A percentile compares a stretch with the other conserved stretches of the same genome.
Conservation (phyloP, 2,329 filamentous ascomycete species). For the Stagonosporopsis cucurbitacearum region DNA sequence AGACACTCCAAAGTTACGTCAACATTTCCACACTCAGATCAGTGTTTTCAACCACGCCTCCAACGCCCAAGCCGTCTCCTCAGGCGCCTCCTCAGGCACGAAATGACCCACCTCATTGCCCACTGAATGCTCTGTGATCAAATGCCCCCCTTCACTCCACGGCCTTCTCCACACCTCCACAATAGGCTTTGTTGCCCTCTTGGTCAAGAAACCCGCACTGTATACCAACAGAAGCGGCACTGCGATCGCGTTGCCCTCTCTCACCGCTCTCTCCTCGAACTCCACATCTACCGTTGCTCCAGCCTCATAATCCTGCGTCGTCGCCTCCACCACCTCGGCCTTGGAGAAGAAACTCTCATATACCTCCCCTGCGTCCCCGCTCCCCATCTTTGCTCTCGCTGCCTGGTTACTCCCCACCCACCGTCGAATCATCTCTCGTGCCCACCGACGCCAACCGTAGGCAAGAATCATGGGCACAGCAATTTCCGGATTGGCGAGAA, state of each 20-base stretch:
- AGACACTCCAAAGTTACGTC: no score
- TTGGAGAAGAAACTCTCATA: constrained; percentile 38
- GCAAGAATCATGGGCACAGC: constrained; percentile 59
- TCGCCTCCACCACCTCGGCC: constrained; percentile 55
- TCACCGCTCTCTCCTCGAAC: constrained; percentile 55
- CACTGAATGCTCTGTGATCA: constrained; percentile 58
- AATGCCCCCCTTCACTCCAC: constrained; percentile 52
- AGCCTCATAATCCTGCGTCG: constrained; percentile 65
- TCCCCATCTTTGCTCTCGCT: not conserved
- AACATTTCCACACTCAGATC: not conserved
- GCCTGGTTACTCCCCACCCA: not conserved
- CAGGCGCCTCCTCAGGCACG: constrained; percentile 61
- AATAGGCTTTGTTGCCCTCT: constrained; percentile 56
- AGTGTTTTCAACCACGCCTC: constrained; percentile 24
- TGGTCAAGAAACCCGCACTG: constrained; percentile 56
- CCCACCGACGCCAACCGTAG: constrained; percentile 45
- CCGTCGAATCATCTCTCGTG: not conserved
- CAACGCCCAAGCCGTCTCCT: constrained; percentile 53
- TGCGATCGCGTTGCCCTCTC: constrained; percentile 52
- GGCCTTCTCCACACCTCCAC: constrained; percentile 57
- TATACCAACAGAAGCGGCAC: constrained; percentile 60
- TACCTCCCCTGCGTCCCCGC: not conserved
- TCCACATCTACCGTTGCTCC: constrained; percentile 60
- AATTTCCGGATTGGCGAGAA: constrained; percentile 60
- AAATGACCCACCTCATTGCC: constrained; percentile 62